These are phyloP conservation scores for Nyssa sinensis DNA, from an alignment of 148 eudicot genomes.

Conservation along the genomic window DNA sequence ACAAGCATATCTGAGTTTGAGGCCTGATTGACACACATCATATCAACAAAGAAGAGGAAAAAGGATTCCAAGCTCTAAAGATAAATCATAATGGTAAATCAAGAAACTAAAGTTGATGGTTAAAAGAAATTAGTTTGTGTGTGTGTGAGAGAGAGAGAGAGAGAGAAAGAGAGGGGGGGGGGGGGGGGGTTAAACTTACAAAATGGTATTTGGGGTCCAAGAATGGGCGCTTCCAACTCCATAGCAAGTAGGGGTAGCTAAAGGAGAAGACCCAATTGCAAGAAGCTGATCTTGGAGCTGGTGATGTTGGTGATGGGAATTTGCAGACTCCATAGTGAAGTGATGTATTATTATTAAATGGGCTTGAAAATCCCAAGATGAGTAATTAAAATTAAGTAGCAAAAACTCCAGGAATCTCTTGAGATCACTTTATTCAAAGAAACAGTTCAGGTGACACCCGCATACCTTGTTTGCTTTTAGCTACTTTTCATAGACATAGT, in stretches of 20 bases:
- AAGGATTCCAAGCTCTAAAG: conserved; percentile 18
- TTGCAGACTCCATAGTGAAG: conserved; percentile 58
- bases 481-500: conserved; percentile 30
- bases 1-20: no score
- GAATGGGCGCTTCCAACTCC: conserved; percentile 27
- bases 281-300: conserved; percentile 52
- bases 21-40: conserved; percentile 18
- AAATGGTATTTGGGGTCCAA: conserved; percentile 49
- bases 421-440: conserved; percentile 16
- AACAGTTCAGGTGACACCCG: neutral
- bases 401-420: conserved; percentile 11
- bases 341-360: conserved; percentile 12
- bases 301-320: conserved; percentile 38
- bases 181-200: conserved; percentile 44
- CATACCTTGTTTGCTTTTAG: conserved; percentile 29
- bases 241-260: conserved; percentile 40
- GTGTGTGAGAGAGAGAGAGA: neutral
- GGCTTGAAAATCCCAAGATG: conserved; percentile 54
- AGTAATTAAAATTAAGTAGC: conserved; percentile 20
- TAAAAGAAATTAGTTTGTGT: neutral
- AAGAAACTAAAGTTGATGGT: neutral
- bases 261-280: conserved; percentile 33
- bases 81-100: conserved; percentile 8
- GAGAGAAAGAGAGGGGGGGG: neutral
- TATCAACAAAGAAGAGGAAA: conserved; percentile 18